Evolutionary conservation across 768 basidiomycete genomes (phyloP).

Genomic region (Boletus insuetus): DNA sequence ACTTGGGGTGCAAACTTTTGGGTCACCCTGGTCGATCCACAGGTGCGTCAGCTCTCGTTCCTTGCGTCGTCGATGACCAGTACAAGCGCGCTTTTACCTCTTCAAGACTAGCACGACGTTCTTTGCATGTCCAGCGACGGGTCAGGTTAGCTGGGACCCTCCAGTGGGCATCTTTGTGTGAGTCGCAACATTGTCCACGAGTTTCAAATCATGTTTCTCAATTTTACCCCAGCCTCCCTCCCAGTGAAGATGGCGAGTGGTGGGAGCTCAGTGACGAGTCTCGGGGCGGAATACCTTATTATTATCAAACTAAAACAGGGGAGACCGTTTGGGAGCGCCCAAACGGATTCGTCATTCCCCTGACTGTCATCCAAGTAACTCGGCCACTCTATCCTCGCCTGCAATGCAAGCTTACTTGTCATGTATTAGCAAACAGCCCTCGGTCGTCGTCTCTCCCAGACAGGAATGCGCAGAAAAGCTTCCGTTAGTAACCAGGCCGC

Average conservation of each 20-base stretch:
- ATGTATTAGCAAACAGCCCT: conserved; percentile 62
- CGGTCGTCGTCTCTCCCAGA: conserved; percentile 65
- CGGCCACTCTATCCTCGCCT: conserved; percentile 1
- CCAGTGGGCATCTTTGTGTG: conserved; percentile 88
- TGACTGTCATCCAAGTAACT: conserved; percentile 80
- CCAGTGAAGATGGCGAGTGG: conserved; percentile 86
- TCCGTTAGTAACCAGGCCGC: conserved; percentile 12
- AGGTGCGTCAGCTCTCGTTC: conserved; percentile 47
- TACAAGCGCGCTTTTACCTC: conserved; percentile 3
- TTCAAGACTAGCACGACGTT: conserved; percentile 63
- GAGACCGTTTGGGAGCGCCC: conserved; percentile 95
- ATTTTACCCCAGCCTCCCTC: conserved; percentile 59
- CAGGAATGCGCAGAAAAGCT: conserved; percentile 34
- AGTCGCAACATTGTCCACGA: conserved; percentile 26
- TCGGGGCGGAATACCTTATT: conserved; percentile 82
- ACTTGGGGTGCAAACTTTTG: conserved; percentile 91
- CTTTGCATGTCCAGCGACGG: conserved; percentile 91
- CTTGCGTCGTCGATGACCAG: conserved; percentile 7
- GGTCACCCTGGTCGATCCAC: conserved; percentile 91
- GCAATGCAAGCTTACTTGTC: conserved; percentile 2
- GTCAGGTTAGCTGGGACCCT: conserved; percentile 91
- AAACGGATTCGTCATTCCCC: conserved; percentile 83
- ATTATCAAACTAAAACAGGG: conserved; percentile 89
- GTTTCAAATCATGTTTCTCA: conserved; percentile 19
- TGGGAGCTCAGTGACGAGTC: conserved; percentile 91